Evolutionary conservation across 108 stramenopile species (phyloP).

Genomic region (Schizochytrium sp.): DNA sequence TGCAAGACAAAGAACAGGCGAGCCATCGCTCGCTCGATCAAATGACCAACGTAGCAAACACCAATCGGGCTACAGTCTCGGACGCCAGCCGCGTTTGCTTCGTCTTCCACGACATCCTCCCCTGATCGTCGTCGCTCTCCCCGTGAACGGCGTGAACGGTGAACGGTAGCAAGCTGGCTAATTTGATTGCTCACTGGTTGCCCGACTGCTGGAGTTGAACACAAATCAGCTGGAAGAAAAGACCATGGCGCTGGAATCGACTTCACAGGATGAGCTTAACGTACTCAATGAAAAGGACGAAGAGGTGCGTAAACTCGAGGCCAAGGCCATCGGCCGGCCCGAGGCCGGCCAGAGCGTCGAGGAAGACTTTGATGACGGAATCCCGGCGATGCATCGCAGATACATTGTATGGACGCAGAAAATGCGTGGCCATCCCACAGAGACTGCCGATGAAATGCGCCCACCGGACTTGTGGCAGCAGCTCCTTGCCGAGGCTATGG

Average conservation of each 20-base stretch:
- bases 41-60: too few species aligned
- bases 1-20: too few species aligned
- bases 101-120: too few species aligned
- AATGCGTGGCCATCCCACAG: neutral
- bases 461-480: constrained; percentile 27
- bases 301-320: neutral
- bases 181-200: too few species aligned
- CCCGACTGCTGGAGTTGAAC: too few species aligned
- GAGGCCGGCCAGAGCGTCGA: neutral
- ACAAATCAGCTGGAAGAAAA: neutral
- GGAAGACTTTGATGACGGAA: neutral
- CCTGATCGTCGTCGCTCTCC: too few species aligned
- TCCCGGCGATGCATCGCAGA: constrained; percentile 53
- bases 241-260: neutral
- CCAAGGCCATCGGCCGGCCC: neutral
- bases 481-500: constrained; percentile 50
- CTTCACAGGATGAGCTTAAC: neutral
- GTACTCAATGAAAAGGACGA: neutral
- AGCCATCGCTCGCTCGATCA: too few species aligned
- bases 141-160: too few species aligned
- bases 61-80: too few species aligned
- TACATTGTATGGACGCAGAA: constrained; percentile 6
- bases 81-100: too few species aligned
- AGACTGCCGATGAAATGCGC: neutral
- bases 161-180: too few species aligned